Base-by-base conservation (phyloP, 1,284 basidiomycete genomes). In the Testicularia cyperi region DNA sequence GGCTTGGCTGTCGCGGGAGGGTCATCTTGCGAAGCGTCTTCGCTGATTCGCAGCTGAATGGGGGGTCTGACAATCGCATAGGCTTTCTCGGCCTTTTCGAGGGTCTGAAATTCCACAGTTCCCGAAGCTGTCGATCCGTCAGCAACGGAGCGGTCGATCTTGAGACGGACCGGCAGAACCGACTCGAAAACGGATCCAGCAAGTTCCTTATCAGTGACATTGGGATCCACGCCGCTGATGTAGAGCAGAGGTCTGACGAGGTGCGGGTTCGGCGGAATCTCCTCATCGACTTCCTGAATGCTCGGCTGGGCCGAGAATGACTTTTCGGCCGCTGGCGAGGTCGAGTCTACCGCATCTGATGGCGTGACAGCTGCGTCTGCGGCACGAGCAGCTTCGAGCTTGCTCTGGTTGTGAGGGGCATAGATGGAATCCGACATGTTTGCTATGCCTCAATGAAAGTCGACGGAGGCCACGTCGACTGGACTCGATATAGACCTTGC, bases 81-180 rank as follows among this genome's bases (percentile, higher is more conserved):
- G 0, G 70, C 70, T 41, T 58, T 64, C 34, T 73, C 69, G 6
- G 70, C 68, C 39, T 67, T 71, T 22, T 64, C 51, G 12, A 73
- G 51, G 3, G 57, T 48, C 34, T 73, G 66, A 37, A 73, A 73
- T 34, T 73, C 66, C 32, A 73, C 56, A 9, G 66, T 71, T 21
- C 68, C 70, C 34, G 40, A 58, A 5, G 60, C 58, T 1, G 32
- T 32, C 27, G 49, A 43, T 7, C 44, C 56, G 3, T 44, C 39
- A 13, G 38, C n/a, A 4, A 52, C 56, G 22, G 42, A 33, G 20
- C 63, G 58, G 38, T 70, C 38, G 44, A 70, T 61, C 51, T 57
- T 62, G 37, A 70, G 48, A 22, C 65, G 44, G 28, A 71, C 54
- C 9, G 69, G 69, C 8, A 70, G 58, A 28, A 51, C 53, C 10